Evolutionary conservation across 2,329 filamentous ascomycete species (phyloP), one percentile per base, ranked within the genome.

Genomic region (Beauveria australis): DNA sequence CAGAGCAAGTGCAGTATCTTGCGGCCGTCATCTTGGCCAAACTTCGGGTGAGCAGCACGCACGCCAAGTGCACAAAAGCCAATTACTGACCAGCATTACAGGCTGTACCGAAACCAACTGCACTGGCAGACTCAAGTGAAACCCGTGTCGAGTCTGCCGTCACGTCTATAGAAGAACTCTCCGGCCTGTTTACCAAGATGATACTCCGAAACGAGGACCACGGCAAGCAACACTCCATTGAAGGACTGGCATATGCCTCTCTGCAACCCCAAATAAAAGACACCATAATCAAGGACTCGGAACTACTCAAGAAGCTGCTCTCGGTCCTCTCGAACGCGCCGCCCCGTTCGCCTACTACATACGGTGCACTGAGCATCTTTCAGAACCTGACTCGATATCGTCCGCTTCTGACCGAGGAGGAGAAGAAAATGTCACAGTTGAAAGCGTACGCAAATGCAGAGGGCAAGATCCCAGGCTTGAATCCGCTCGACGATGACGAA

Each of bases 371-470:
- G 46, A 96, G 89, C 70, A 89, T 97, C 59, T 82, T 97, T 65
- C 79, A 85, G 59, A 97, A 97, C 69, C 77, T 99, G 56, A 96
- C 91, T 16, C 81, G 83, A 33, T 97, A 96, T 71, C 81, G 84
- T 46, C 92, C 92, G 7, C 78, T 79, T 8, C 79, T 92, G 46
- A 88, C 91, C 0, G 93, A 97, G 64, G 94, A 99, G 73, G 89
- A 97, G 68, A 94, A 93, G 76, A 91, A 90, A 69, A 91, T 99
- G 77, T 84, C 84, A 6, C 90, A 99, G 71, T 82, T 99, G 49
- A 97, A 96, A 77, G 91, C 92, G 2, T 99, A 97, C 68, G 94
- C 94, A 16, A 91, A 96, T 70, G 89, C 91, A 0, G 86, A 87
- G 5, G 92, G 91, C 68, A 83, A 84, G 63, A 70, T 82, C n/a